Evolutionary conservation across 805 yeast genomes (phyloP), one percentile per base, ranked within the genome.

Genomic region (Candida suzukii): DNA sequence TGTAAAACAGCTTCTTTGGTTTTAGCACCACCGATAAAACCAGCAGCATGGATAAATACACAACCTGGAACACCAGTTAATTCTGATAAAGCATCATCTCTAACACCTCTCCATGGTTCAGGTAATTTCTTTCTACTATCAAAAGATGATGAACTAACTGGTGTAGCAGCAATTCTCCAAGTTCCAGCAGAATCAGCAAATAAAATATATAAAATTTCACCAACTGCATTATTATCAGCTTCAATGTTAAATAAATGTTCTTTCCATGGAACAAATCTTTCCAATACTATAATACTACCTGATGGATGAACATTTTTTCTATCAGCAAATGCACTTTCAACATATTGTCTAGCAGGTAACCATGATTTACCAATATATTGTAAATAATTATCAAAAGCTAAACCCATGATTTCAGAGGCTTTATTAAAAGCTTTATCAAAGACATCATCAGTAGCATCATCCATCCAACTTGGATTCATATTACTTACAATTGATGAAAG

Each of bases 1-100:
- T 76, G 63, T 43, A 88, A 58, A 13, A 82, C 97, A 26, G 85
- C 83, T 40, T 88, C 96, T 47, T 71, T 67, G 20, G 95, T 74
- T 56, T 79, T 71, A 42, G 91, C 87, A 41, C 99, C 99, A 35
- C 99, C 99, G 55, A 93, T 93, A 64, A 93, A 93, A 0, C 99
- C 98, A 33, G 95, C 86, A 35, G 98, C 96, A 54, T 93, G 99
- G 43, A 93, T 79, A 57, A 93, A 93, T 18, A 90, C 78, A 58
- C 96, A 86, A 9, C 86, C 96, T 26, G 76, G 79, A 41, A 93
- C 76, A n/a, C 95, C 96, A 28, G 88, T 69, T 50, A 73, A 66
- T 49, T 78, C 68, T 50, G 84, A 76, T 51, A 93, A 72, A 31
- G 71, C 84, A 25, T 85, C 91, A 58, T 93, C 99, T 59, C 99